Conservation (phyloP, 2,329 filamentous ascomycete genomes). For the Diplodia corticola region DNA sequence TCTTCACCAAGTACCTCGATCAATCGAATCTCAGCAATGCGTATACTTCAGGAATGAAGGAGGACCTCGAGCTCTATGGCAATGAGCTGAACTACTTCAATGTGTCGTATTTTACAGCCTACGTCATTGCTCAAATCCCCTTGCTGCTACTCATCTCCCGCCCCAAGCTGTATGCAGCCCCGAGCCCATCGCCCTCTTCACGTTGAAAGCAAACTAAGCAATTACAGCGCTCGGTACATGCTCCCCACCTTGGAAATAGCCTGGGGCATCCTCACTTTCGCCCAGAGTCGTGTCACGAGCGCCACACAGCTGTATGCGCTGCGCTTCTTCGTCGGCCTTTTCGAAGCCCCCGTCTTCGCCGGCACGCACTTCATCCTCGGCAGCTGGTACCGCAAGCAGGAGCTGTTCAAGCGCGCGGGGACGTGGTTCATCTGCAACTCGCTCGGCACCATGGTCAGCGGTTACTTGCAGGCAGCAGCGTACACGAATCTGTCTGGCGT, state of each 20-base stretch:
- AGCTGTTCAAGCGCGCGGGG: slow-evolving; percentile 56
- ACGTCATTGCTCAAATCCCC: slow-evolving; percentile 35
- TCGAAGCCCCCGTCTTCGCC: slow-evolving; percentile 39
- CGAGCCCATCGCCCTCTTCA: neutral
- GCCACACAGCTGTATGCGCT: slow-evolving; percentile 43
- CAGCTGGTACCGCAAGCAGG: slow-evolving; percentile 46
- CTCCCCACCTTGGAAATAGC: slow-evolving; percentile 44
- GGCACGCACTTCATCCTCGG: slow-evolving; percentile 42
- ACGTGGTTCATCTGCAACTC: slow-evolving; percentile 57
- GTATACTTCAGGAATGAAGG: slow-evolving; percentile 37
- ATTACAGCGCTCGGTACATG: slow-evolving; percentile 34
- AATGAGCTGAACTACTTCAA: slow-evolving; percentile 36
- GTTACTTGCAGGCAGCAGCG: slow-evolving; percentile 57
- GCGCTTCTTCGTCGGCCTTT: slow-evolving; percentile 40
- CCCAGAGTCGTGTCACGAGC: slow-evolving; percentile 41
- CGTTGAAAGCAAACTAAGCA: neutral
- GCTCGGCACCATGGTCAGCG: slow-evolving; percentile 58
- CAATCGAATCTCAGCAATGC: slow-evolving; percentile 34
- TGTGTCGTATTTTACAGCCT: slow-evolving; percentile 34
- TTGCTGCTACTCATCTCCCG: slow-evolving; percentile 39
- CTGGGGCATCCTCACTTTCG: slow-evolving; percentile 45
- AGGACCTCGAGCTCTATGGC: slow-evolving; percentile 33
- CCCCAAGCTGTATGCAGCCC: slow-evolving; percentile 30
- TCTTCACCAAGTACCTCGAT: slow-evolving; percentile 41
- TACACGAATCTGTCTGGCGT: slow-evolving; percentile 55